Base-by-base conservation (phyloP, 805 yeast species). In the Cephaloascus albidus region DNA sequence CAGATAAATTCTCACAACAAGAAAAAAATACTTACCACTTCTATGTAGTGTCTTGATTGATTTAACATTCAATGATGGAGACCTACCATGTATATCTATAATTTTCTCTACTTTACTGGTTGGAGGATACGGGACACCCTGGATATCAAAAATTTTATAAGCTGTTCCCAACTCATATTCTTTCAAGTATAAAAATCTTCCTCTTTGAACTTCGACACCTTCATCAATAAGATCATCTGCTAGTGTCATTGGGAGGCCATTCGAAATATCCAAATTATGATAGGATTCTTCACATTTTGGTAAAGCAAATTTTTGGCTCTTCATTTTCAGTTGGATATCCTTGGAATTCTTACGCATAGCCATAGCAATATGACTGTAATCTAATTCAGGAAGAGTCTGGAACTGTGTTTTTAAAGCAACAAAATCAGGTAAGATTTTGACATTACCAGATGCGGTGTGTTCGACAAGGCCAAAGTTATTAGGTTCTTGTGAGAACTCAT, bases 401-500 rank as follows among this genome's bases (percentile, higher is more conserved):
- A 70, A 71, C 48, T 74, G 78, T 2, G 54, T 46, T 46, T 63
- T 67, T 36, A 74, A 62, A 15, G 63, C 48, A 16, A 59, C 45
- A 43, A 63, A 75, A 45, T 75, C 81, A 3, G 60, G 53, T 36
- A 70, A 52, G 3, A 75, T 41, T 23, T 59, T 58, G 10, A 64
- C 67, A 46, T 71, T 61, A 1, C 75, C 76, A 38, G 60, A 55
- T 3, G 54, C 51, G 35, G 58, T 60, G 19, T 70, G 50, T 37
- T 72, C 70, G 1, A 85, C 88, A 30, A 86, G 60, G 1, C 95
- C 95, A 56, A 85, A 85, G 46, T 81, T 77, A 55, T 86, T 85
- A 5, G 79, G 72, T 49, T 82, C 95, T 51, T 84, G 86, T 3
- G 87, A 70, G 55, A 70, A 85, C 55, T 85, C 95, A 49, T 86